Conservation (phyloP, 1,139 yeast genomes). For the Saccharomyces hybrid region DNA sequence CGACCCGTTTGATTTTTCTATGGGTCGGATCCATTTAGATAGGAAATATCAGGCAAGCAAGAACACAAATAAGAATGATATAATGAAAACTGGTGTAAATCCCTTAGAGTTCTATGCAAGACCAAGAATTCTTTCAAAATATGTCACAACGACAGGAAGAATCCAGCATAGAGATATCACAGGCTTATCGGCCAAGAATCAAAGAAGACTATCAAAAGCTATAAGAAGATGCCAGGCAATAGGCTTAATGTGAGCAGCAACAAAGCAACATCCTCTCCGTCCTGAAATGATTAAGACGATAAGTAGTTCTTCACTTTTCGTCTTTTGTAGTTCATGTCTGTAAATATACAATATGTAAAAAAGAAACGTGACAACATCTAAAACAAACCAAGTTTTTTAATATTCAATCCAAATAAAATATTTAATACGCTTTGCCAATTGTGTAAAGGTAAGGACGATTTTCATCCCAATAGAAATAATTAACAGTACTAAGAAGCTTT, state of each 20-base stretch:
- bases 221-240: slow-evolving; percentile 60
- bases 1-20: slow-evolving; percentile 70
- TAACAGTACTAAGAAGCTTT: not conserved
- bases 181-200: slow-evolving; percentile 54
- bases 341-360: not conserved
- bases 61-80: slow-evolving; percentile 33
- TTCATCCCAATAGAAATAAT: not conserved
- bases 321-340: not conserved
- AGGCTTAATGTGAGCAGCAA: slow-evolving; percentile 41
- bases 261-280: not conserved
- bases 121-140: slow-evolving; percentile 55
- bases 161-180: slow-evolving; percentile 61
- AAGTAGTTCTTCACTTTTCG: not conserved
- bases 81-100: slow-evolving; percentile 49
- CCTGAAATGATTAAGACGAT: not conserved
- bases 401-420: not conserved
- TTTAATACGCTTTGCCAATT: not conserved
- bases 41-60: slow-evolving; percentile 19
- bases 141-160: slow-evolving; percentile 55
- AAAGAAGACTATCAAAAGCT: slow-evolving; percentile 56
- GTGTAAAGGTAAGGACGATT: not conserved
- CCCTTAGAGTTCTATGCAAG: slow-evolving; percentile 59
- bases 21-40: slow-evolving; percentile 40
- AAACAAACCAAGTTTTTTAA: not conserved
- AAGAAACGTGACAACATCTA: not conserved